Evolutionary conservation across 257 asterid species (phyloP), one percentile per base, ranked within the genome.

Genomic region (Mentha longifolia): DNA sequence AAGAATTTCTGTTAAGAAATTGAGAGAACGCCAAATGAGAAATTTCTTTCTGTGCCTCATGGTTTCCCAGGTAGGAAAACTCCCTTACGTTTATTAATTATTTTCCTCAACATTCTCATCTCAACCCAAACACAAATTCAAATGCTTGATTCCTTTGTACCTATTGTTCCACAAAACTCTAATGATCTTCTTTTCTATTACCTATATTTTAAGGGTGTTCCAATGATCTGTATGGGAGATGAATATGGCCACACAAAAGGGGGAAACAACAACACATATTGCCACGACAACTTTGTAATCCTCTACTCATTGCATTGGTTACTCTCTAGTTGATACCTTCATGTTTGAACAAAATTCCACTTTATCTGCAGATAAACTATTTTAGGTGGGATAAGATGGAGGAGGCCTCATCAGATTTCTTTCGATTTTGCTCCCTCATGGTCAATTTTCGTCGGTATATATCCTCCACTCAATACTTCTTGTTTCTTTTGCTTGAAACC

Each of bases 211-310:
- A 90, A 94, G 97, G 99, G 99, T 72, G 95, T 92, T 47, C 99
- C 99, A 51, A 89, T 95, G 99, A 75, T 95, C 78, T 77, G 81
- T 72, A 95, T 95, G 99, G 99, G 99, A 5, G 99, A 89, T 76
- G 99, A 95, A 76, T 95, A 92, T 73, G 98, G 97, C 65, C 99
- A 95, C 82, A 88, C 98, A 6, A 95, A 95, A 83, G 97, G 99
- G 56, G 99, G 99, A 78, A 95, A 95, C 85, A 95, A 95, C 91
- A 95, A 95, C 71, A 87, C 97, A 14, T 92, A 95, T 79, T 95
- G 98, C 87, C 98, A 89, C 25, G 96, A 95, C 81, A 95, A 92
- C 72, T 86, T 80, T 72, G 97, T 93, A 90, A 72, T 61, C 10
- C 56, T 74, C 77, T 76, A 35, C 45, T 67, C 55, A 64, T 19